Evolutionary conservation across 2,329 filamentous ascomycete genomes (phyloP), one percentile per base, ranked within the genome.

Genomic region (Exserohilum rostratum): DNA sequence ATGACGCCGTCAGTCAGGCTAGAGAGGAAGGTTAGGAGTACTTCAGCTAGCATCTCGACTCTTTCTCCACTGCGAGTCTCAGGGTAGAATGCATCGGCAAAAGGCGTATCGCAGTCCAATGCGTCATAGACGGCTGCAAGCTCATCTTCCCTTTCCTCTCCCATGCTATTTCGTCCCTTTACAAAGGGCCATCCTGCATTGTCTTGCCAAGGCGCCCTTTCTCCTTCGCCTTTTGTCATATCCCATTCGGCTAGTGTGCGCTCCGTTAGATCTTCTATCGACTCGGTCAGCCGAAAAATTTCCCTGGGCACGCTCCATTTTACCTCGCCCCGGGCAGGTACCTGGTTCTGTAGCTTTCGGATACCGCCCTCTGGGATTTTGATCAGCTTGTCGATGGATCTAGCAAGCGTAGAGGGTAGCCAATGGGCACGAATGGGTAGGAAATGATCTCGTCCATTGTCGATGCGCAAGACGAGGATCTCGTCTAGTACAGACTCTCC

Each of bases 401-500:
- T 87, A 0, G 90, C 91, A 44, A 98, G 90, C 65, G 87, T 90
- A 0, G 91, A 91, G 7, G 90, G 89, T 3, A 88, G 79, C 93
- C 95, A 99, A 1, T 77, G 79, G 0, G 85, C 95, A 20, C 85
- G 87, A 0, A 96, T 81, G 0, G 92, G 89, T 34, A 99, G 85
- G 70, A 99, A 99, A 70, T 98, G 90, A 66, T 99, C 95, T 43
- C 92, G 85, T 0, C 96, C 96, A 47, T 89, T 85, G 10, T 86
- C 83, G 5, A 99, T 90, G 0, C 92, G 87, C 7, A 99, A 81
- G 2, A 99, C 88, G 6, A 99, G 80, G 3, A 99, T 87, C 61
- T 98, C 92, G 58, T 98, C 93, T 0, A 99, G 78, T 6, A 78
- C 79, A 3, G 80, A 72, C 1, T 81, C 79, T 13, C 85, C 86